Evolutionary conservation across 176 grass and related monocot genomes (phyloP), one percentile per base, ranked within the genome.

Genomic region (Aegilops bicornis): DNA sequence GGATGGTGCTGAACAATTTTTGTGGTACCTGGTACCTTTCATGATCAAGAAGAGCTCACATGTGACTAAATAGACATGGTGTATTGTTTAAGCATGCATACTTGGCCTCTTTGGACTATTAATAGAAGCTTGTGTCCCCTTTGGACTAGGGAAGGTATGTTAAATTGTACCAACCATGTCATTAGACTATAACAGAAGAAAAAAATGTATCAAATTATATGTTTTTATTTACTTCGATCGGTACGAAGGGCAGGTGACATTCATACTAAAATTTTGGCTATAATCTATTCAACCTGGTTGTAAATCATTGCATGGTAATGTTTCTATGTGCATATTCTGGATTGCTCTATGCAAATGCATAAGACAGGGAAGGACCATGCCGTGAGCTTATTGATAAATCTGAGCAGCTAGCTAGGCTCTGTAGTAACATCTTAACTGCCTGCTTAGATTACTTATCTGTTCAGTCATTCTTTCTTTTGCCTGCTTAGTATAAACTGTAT

Each of bases 281-380:
- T 78, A 62, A 68, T 76, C 30, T 43, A 29, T 3, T 64, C 25
- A 15, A 15, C 56, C 42, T 64, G 14, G 56, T 20, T 75, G 68
- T 81, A 47, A 81, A 89, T 43, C 42, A 64, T 24, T 59, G 32
- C 65, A 35, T 72, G 37, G 22, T 63, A 40, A 84, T 79, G 29
- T 50, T 12, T 78, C 29, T 79, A 64, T 84, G 22, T 35, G 77
- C 22, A 63, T 35, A 79, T 42, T 71, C 33, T 43, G 17, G 84
- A 45, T 59, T 31, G 15, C 31, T 86, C 63, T 31, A 31, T 31
- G 30, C 30, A 31, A 31, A 31, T 31, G 30, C 30, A 78, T 69
- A 54, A 60, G 23, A 71, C 10, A 10, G 13, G 11, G 11, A 79
- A 86, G 35, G 50, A 45, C 2, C 7, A 40, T 86, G 6, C 7